Conservation (phyloP, 164 flowering plant species). For the Aristolochia contorta region DNA sequence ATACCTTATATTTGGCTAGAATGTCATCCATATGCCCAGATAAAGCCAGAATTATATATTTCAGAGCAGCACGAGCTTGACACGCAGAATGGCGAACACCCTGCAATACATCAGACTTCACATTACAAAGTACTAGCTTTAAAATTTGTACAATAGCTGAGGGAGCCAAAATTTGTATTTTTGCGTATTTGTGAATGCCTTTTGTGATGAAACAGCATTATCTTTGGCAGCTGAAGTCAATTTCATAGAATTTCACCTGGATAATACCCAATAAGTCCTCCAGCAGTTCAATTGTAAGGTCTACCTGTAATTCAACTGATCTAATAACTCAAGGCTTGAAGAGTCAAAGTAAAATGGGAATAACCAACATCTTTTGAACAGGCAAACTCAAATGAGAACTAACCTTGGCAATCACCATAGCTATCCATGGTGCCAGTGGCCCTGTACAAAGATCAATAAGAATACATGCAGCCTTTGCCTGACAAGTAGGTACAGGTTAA, state of each 20-base stretch:
- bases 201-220: too few species aligned
- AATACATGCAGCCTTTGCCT: constrained; percentile 84
- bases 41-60: constrained; percentile 64
- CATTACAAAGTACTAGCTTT: too few species aligned
- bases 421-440: constrained; percentile 73
- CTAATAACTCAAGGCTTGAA: neutral
- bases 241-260: constrained; percentile 36
- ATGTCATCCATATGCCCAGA: constrained; percentile 88
- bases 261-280: constrained; percentile 76
- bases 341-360: neutral
- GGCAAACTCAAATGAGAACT: neutral
- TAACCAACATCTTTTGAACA: neutral
- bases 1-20: constrained; percentile 67
- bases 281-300: constrained; percentile 70
- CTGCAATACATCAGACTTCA: constrained; percentile 21
- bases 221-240: too few species aligned
- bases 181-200: too few species aligned
- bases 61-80: constrained; percentile 76
- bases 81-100: constrained; percentile 36
- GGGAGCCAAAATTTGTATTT: too few species aligned
- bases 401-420: constrained; percentile 76
- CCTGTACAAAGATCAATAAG: constrained; percentile 80
- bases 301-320: constrained; percentile 40
- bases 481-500: constrained; percentile 10
- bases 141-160: too few species aligned